These are phyloP conservation scores for Beta vulgaris DNA, from an alignment of 148 eudicot genomes.

Conservation along the genomic window DNA sequence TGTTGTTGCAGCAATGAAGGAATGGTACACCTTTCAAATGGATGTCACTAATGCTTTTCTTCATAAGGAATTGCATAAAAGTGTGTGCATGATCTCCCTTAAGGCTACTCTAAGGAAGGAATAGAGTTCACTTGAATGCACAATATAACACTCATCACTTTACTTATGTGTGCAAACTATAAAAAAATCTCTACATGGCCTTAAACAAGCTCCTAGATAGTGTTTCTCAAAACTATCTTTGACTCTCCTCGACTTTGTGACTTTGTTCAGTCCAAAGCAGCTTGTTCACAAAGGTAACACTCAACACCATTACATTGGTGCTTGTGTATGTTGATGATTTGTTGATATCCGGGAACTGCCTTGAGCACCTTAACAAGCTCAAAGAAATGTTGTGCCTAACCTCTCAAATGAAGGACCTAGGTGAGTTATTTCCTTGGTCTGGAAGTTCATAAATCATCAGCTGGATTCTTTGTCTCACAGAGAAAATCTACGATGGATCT, in stretches of 20 bases:
- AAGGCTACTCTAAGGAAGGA: not conserved
- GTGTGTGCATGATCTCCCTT: not conserved
- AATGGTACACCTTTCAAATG: too few species aligned
- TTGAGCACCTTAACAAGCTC: too few species aligned
- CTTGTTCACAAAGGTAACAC: not conserved
- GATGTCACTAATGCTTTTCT: constrained; percentile 9
- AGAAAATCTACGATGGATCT: not conserved
- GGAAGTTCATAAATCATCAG: not conserved
- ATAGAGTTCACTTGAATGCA: too few species aligned
- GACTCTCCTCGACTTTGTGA: not conserved
- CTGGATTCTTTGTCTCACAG: constrained; percentile 1
- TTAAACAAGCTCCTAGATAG: not conserved
- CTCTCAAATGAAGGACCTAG: not conserved
- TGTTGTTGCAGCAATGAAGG: too few species aligned
- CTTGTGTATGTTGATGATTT: constrained; percentile 12
- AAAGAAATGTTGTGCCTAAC: not conserved
- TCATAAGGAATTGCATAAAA: not conserved
- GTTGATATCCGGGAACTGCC: not conserved
- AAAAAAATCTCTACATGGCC: not conserved
- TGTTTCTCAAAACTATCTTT: not conserved
- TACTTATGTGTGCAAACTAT: not conserved
- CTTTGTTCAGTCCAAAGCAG: not conserved
- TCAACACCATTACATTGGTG: not conserved
- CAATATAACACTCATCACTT: too few species aligned
- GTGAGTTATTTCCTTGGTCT: not conserved